Evolutionary conservation across 371 early-diverging fungal species (phyloP), one percentile per base, ranked within the genome.

Genomic region (Mucor sp.): DNA sequence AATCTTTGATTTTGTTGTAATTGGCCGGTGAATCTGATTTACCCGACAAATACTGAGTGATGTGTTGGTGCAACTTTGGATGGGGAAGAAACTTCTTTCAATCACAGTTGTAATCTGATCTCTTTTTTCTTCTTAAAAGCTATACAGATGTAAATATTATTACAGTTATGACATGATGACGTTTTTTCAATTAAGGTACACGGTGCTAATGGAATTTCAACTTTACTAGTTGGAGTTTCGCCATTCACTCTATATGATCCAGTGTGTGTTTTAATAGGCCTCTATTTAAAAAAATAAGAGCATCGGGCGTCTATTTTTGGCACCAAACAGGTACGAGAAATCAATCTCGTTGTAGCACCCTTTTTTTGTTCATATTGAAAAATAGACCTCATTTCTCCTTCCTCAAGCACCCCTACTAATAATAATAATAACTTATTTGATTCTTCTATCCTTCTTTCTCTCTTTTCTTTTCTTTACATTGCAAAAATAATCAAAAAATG

Each of bases 331-430:
- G 65, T 35, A 65, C 58, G 35, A 63, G n/a, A 56, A 28, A 60
- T 39, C 41, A 63, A 63, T 48, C 71, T 70, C 71, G 71, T 70
- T 70, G 62, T 62, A 61, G 62, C 32, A 57, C 59, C 58, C 70
- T 65, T 62, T 62, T 70, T 70, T 69, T 69, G 64, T 69, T 64
- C 59, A 60, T 69, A 69, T 69, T 70, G 66, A 63, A 63, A 69
- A 65, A 63, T 30, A 69, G 58, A 58, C 62, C 25, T 50, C 50
- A 50, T 56, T 56, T 56, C 56, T 27, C 56, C 56, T 32, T 56
- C 56, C 56, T 32, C 27, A 32, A 28, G 30, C 32, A 56, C 56
- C 56, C 56, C 56, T 56, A 56, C 56, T 56, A 56, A 27, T 63
- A 55, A 21, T 61, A 63, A 56, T 28, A 63, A 56, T 28, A 44